Evolutionary conservation across 192 early-diverging fungal genomes (phyloP).

Genomic region (Entophlyctis luteolus): DNA sequence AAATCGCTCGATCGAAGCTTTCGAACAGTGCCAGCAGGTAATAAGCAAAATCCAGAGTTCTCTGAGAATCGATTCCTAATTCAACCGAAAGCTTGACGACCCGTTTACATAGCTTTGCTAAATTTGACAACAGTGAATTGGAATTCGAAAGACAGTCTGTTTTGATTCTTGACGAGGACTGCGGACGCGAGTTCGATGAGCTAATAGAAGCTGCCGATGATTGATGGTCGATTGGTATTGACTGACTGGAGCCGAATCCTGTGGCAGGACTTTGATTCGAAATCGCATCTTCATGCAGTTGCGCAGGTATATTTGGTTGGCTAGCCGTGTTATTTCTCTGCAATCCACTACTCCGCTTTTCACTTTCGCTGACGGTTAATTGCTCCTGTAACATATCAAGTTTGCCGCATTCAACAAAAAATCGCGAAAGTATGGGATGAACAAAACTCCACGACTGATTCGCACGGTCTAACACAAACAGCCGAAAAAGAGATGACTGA

Average conservation of each 20-base stretch:
- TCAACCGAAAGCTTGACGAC: neutral
- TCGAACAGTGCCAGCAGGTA: conserved; percentile 10
- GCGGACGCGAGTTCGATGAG: too few relatives aligned
- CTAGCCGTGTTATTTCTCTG: too few relatives aligned
- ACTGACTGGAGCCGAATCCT: too few relatives aligned
- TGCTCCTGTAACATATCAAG: too few relatives aligned
- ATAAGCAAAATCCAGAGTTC: neutral
- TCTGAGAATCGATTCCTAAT: neutral
- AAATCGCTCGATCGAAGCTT: neutral
- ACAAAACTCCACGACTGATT: conserved; percentile 13
- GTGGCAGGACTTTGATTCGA: too few relatives aligned
- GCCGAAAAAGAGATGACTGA: conserved; percentile 22
- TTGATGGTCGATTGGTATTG: too few relatives aligned
- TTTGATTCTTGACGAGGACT: neutral
- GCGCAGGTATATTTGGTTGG: too few relatives aligned
- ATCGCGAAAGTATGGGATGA: conserved; percentile 12
- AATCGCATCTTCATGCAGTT: too few relatives aligned
- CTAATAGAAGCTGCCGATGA: too few relatives aligned
- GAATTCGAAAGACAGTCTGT: conserved; percentile 6
- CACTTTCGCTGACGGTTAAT: too few relatives aligned
- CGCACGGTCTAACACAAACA: conserved; percentile 15
- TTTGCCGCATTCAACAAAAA: conserved; percentile 5
- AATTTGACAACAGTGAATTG: neutral
- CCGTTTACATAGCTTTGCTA: neutral
- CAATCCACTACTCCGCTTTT: too few relatives aligned